Conservation (phyloP, 169 alveolate species). For the Plasmodium knowlesi region DNA sequence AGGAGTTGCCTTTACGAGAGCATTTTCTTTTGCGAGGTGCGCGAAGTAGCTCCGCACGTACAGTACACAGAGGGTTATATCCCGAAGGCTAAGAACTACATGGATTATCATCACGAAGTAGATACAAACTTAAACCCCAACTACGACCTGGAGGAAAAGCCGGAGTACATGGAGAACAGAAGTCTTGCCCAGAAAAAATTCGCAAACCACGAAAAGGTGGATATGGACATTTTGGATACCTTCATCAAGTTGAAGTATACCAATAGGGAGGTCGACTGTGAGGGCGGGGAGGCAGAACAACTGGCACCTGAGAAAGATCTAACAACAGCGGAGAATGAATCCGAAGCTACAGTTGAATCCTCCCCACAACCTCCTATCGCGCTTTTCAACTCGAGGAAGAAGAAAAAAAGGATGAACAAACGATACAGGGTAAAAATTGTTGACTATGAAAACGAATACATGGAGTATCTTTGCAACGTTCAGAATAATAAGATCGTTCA, state of each 20-base stretch:
- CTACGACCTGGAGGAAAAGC: conserved; percentile 61
- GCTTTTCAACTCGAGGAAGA: neutral
- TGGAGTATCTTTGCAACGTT: conserved; percentile 56
- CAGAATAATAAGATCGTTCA: conserved; percentile 27
- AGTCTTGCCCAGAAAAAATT: conserved; percentile 9
- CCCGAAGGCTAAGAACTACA: conserved; percentile 17
- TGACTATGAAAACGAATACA: conserved; percentile 45
- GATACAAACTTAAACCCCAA: conserved; percentile 29
- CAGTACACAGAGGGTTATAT: conserved; percentile 32
- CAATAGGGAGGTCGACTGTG: conserved; percentile 3
- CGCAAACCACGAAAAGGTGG: conserved; percentile 17
- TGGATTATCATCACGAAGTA: conserved; percentile 54
- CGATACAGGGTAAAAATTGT: conserved; percentile 36
- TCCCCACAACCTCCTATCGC: neutral
- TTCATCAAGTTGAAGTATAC: conserved; percentile 58
- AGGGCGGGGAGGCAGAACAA: too few species aligned
- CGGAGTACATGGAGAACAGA: conserved; percentile 39
- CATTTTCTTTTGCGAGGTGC: conserved; percentile 65
- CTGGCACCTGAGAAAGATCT: too few species aligned
- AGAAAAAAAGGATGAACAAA: neutral
- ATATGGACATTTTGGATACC: conserved; percentile 42
- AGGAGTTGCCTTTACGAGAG: conserved; percentile 74
- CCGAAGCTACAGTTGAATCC: neutral
- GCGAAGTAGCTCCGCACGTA: conserved; percentile 72
- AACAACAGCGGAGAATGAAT: too few species aligned